These are phyloP conservation scores for Escovopsis sp. DNA, from an alignment of 2,329 filamentous ascomycete genomes.

Conservation along the genomic window DNA sequence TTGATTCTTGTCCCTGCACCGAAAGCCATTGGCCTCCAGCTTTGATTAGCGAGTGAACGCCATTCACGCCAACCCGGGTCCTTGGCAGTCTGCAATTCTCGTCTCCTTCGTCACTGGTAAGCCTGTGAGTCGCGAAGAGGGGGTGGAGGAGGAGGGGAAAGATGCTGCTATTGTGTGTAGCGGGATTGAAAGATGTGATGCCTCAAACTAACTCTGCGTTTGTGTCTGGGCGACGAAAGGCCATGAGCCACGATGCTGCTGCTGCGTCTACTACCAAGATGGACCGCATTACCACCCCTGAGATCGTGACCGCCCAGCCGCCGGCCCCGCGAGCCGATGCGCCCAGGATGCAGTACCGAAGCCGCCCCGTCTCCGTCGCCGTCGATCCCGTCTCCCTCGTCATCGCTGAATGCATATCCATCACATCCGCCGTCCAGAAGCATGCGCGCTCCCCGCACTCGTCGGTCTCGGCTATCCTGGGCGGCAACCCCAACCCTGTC, in stretches of 20 bases:
- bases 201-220: too few relatives aligned
- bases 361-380: constrained; percentile 57
- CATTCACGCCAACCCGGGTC: too few relatives aligned
- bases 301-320: neutral
- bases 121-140: too few relatives aligned
- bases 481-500: constrained; percentile 50
- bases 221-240: neutral
- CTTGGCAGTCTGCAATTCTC: too few relatives aligned
- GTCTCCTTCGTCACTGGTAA: too few relatives aligned
- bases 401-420: constrained; percentile 96
- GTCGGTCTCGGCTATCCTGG: constrained; percentile 88
- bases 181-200: too few relatives aligned
- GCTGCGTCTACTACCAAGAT: neutral
- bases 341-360: constrained; percentile 43
- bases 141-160: too few relatives aligned
- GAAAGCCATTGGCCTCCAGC: too few relatives aligned
- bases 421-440: constrained; percentile 97
- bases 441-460: constrained; percentile 92
- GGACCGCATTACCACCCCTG: neutral
- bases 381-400: constrained; percentile 86
- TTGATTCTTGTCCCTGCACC: too few relatives aligned
- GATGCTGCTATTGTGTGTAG: too few relatives aligned
- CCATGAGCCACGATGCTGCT: neutral
- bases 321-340: constrained; percentile 11
- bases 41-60: too few relatives aligned